phyloP scores from a whole-genome alignment of 345 rosid species.

The Boechera stricta region DNA sequence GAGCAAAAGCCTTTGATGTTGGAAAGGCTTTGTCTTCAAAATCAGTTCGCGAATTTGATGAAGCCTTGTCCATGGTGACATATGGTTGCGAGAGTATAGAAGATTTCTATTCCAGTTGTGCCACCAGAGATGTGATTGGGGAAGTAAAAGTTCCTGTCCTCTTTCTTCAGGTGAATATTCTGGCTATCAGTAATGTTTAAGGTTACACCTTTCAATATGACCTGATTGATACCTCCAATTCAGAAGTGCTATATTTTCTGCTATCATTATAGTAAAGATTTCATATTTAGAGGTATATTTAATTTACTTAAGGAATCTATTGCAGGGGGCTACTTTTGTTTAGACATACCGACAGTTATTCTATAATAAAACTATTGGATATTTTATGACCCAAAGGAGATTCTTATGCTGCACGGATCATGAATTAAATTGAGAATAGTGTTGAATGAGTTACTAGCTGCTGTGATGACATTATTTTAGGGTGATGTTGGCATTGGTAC shows the following conservation, averaged over 20 bases:
- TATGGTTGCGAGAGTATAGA: conserved; percentile 77
- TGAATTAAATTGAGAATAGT: conserved; percentile 16
- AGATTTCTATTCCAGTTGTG: conserved; percentile 78
- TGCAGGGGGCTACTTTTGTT: conserved; percentile 8
- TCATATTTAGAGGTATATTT: conserved; percentile 9
- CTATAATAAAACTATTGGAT: neutral
- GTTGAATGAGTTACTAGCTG: conserved; percentile 17
- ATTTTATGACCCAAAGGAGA: conserved; percentile 20
- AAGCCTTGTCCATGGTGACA: conserved; percentile 86
- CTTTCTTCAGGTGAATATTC: conserved; percentile 74
- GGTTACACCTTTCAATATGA: conserved; percentile 12
- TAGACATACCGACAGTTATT: conserved; percentile 7
- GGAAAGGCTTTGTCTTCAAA: conserved; percentile 78
- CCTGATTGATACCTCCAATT: conserved; percentile 8
- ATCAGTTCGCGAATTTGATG: conserved; percentile 88
- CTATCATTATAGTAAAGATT: conserved; percentile 6
- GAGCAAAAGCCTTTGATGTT: conserved; percentile 78
- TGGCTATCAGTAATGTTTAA: conserved; percentile 14
- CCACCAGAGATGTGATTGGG: conserved; percentile 70
- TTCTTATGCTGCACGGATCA: conserved; percentile 22
- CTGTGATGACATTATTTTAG: conserved; percentile 15
- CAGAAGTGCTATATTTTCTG: conserved; percentile 23
- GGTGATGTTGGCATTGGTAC: conserved; percentile 29
- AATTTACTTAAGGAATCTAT: conserved; percentile 15
- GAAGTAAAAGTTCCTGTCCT: conserved; percentile 91